These are phyloP conservation scores for Colletotrichum endophyticum DNA, from an alignment of 2,329 filamentous ascomycete species.

Conservation along the genomic window DNA sequence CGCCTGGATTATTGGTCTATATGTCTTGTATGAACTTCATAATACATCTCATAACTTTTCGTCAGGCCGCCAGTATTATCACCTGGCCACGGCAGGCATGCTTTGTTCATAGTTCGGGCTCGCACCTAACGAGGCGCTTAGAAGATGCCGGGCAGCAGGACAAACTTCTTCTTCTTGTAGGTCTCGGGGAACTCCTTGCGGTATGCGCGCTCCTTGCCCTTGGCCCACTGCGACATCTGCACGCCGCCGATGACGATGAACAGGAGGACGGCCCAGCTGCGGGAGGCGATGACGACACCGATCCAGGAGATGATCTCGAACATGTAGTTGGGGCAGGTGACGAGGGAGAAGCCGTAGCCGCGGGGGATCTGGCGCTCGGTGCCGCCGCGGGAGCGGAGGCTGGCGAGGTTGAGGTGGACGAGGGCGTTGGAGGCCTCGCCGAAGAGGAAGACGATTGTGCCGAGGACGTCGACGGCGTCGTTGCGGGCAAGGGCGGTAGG, in stretches of 20 bases:
- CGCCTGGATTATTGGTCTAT: background rate
- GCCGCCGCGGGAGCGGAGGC: conserved; percentile 77
- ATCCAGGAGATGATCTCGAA: conserved; percentile 90
- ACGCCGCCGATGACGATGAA: conserved; percentile 76
- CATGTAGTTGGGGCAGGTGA: conserved; percentile 98
- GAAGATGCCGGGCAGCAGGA: conserved; percentile 79
- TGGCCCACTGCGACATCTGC: conserved; percentile 88
- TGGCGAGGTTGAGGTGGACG: conserved; percentile 79
- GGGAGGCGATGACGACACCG: conserved; percentile 79
- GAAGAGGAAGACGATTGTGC: conserved; percentile 74
- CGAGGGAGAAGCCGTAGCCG: conserved; percentile 82
- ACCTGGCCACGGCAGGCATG: background rate
- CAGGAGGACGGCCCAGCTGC: conserved; percentile 77
- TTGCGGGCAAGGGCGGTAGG: conserved; percentile 61
- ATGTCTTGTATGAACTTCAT: background rate
- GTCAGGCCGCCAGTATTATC: background rate
- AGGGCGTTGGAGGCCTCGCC: conserved; percentile 82
- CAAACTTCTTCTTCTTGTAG: conserved; percentile 93
- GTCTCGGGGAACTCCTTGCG: conserved; percentile 89
- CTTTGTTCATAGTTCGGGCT: background rate
- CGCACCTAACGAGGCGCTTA: conserved; percentile 39
- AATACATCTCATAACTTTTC: background rate
- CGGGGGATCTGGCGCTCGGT: conserved; percentile 87
- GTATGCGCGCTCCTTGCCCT: conserved; percentile 90
- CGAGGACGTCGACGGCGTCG: conserved; percentile 65